Evolutionary conservation across 768 basidiomycete species (phyloP), one percentile per base, ranked within the genome.

Genomic region (Obba rivulosa): DNA sequence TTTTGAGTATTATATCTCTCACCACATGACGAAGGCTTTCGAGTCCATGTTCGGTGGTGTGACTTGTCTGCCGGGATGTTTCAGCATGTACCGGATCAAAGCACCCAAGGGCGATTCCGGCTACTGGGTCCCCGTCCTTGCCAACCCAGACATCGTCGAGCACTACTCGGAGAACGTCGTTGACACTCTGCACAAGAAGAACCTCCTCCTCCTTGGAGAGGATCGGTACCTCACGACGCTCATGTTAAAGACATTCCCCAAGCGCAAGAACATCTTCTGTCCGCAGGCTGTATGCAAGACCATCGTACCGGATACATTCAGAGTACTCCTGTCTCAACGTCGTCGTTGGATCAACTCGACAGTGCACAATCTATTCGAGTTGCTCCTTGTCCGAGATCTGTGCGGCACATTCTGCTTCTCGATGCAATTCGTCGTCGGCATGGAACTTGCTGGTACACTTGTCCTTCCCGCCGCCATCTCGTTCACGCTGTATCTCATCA

Each of bases 381-480:
- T 99, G 49, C 69, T 98, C 25, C 77, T 97, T 43, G 95, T 99
- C 21, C 83, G 94, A 20, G 96, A 99, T 66, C 81, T 98, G n/a
- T 99, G 95, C 57, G 96, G 96, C 41, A 97, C 94, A 2, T 99
- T 98, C 84, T 99, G 96, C 74, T 98, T 99, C 80, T 94, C 92
- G 10, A 97, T 97, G 95, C 94, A 96, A 73, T 97, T 97, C 62
- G 92, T 97, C 57, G 92, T 95, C 31, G 93, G 87, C 64, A 99
- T 99, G 94, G 96, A 99, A 64, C 75, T 99, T 54, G 83, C 89
- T 52, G 95, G 95, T 63, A 98, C 96, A 2, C 78, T 99, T 53
- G 95, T 98, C 23, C 75, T 98, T 20, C 96, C 96, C 18, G 96
- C 94, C 35, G 95, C 96, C 53, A 98, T 98, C 70, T 81, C 90